Percentiles rank a stretch among this genome's conserved stretches.
Evolutionary conservation across 2,329 filamentous ascomycete genomes (phyloP).

Genomic region (Phaeophleospora eucalypticola): DNA sequence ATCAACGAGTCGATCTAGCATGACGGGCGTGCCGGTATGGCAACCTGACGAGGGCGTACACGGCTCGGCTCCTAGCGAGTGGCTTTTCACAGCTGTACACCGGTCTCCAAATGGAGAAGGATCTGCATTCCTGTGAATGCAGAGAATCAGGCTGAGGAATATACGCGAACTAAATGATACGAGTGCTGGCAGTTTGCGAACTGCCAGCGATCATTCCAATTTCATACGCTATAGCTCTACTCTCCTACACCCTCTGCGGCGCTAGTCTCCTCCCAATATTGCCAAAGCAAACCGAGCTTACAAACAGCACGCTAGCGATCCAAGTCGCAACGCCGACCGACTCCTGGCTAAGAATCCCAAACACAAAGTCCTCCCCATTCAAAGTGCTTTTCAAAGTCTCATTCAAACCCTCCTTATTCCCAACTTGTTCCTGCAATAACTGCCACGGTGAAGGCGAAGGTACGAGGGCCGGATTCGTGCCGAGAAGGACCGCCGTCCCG

Average conservation of each 20-base stretch:
- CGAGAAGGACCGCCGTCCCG: conserved; percentile 70
- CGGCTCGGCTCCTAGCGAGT: too few relatives aligned
- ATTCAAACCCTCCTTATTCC: conserved; percentile 17
- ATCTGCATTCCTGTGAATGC: too few relatives aligned
- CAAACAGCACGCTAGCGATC: conserved; percentile 91
- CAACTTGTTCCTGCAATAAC: conserved; percentile 25
- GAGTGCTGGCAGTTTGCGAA: too few relatives aligned
- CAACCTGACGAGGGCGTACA: too few relatives aligned
- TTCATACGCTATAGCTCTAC: too few relatives aligned
- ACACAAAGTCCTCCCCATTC: conserved; percentile 24
- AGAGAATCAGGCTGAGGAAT: too few relatives aligned
- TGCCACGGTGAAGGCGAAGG: conserved; percentile 57
- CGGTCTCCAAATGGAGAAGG: too few relatives aligned
- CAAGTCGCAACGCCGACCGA: conserved; percentile 73
- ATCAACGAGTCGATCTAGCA: too few relatives aligned
- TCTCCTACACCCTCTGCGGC: conserved; percentile 18
- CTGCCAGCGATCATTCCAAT: too few relatives aligned
- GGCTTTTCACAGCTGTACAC: too few relatives aligned
- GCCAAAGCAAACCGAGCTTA: conserved; percentile 91
- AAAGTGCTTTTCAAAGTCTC: conserved; percentile 12
- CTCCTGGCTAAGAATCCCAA: conserved; percentile 57
- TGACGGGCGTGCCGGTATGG: too few relatives aligned
- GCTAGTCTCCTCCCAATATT: conserved; percentile 83
- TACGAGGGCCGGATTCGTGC: conserved; percentile 73
- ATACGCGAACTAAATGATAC: too few relatives aligned